Percentiles rank a stretch among this genome's conserved stretches.
These are phyloP conservation scores for Russula sp. DNA, from an alignment of 768 basidiomycete genomes.

Conservation along the genomic window DNA sequence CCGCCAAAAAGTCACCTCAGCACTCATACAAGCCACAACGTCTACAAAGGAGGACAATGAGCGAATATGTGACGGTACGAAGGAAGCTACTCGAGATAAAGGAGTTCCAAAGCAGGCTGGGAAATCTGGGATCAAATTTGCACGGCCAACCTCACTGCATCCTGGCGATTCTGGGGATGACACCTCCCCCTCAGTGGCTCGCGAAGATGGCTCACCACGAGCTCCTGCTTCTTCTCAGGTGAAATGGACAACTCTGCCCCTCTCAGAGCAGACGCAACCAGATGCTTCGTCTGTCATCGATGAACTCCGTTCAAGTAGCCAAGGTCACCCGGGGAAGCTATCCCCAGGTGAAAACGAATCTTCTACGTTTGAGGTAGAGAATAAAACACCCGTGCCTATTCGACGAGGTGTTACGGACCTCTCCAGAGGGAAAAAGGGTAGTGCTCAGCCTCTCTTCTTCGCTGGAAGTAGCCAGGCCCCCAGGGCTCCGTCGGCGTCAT, in stretches of 20 bases:
- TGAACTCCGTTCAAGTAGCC: constrained; percentile 9
- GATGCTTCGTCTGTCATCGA: constrained; percentile 1
- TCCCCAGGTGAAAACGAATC: neutral
- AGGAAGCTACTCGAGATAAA: neutral
- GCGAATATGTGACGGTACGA: neutral
- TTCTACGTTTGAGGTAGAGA: neutral
- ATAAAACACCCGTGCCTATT: neutral
- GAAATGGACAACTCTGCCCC: constrained; percentile 5
- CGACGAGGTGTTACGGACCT: neutral
- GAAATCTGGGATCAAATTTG: neutral
- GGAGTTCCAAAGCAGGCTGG: neutral
- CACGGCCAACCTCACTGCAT: neutral
- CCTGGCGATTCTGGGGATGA: neutral
- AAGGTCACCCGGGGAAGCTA: neutral
- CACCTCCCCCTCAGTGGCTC: neutral
- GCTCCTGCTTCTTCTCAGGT: neutral
- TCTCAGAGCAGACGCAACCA: neutral
- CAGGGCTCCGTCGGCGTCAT: neutral
- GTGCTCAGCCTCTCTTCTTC: constrained; percentile 10
- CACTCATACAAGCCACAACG: neutral
- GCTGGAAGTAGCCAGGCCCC: constrained; percentile 19
- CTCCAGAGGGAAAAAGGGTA: neutral
- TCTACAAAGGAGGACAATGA: constrained; percentile 2
- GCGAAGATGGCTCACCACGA: neutral
- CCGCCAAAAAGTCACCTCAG: neutral